These are phyloP conservation scores for Balakata baccata DNA, from an alignment of 345 rosid species.

Conservation along the genomic window DNA sequence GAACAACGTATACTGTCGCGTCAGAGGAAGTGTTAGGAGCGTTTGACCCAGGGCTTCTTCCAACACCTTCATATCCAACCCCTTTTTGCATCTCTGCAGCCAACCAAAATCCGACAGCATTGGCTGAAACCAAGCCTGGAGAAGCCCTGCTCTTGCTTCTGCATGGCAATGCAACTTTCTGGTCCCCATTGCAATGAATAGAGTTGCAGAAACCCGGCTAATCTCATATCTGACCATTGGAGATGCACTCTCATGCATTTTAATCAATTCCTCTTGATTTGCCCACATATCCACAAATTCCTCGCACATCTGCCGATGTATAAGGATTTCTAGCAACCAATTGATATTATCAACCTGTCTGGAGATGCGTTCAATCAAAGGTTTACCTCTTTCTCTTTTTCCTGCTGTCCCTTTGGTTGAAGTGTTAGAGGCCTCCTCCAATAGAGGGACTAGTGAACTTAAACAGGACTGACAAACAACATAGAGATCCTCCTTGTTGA, in stretches of 20 bases:
- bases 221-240: conserved; percentile 89
- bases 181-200: conserved; percentile 81
- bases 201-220: conserved; percentile 68
- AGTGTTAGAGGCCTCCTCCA: conserved; percentile 49
- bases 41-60: conserved; percentile 92
- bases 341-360: conserved; percentile 80
- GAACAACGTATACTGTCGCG: conserved; percentile 64
- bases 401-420: conserved; percentile 19
- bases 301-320: conserved; percentile 75
- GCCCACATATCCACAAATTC: conserved; percentile 82
- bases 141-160: conserved; percentile 63
- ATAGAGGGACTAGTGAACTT: conserved; percentile 43
- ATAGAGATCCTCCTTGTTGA: conserved; percentile 67
- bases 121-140: conserved; percentile 73
- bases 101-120: conserved; percentile 92
- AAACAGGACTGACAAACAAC: conserved; percentile 55
- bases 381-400: conserved; percentile 43
- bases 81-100: conserved; percentile 86
- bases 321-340: conserved; percentile 78
- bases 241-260: conserved; percentile 60
- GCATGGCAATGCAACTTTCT: conserved; percentile 68
- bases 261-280: conserved; percentile 48
- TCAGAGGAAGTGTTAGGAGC: conserved; percentile 66
- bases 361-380: conserved; percentile 66
- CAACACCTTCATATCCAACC: conserved; percentile 68